Conservation (phyloP, 768 basidiomycete genomes). For the Podaxis sp. region DNA sequence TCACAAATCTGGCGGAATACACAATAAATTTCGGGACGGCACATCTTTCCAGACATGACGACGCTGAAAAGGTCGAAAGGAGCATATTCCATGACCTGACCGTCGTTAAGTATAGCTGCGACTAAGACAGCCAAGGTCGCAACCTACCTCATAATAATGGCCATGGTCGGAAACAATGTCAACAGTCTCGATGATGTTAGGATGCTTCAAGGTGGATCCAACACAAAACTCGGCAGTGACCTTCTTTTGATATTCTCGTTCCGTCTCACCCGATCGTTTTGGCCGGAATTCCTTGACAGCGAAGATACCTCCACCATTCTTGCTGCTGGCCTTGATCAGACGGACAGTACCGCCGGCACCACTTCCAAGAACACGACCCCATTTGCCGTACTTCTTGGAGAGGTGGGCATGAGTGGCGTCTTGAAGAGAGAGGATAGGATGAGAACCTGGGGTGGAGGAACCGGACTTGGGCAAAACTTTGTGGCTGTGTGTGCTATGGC, state of each 20-base stretch:
- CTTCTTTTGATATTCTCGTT: conserved; percentile 99
- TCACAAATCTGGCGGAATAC: conserved; percentile 98
- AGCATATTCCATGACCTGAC: conserved; percentile 98
- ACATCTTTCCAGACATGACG: conserved; percentile 99
- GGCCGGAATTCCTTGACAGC: conserved; percentile 98
- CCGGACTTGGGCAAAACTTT: conserved; percentile 24
- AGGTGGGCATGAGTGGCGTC: conserved; percentile 88
- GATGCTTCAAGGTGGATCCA: conserved; percentile 89
- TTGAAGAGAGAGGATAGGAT: conserved; percentile 60
- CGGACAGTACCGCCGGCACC: conserved; percentile 99
- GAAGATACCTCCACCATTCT: conserved; percentile 82
- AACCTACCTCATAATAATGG: conserved; percentile 93
- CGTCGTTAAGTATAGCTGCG: conserved; percentile 14
- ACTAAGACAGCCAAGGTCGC: conserved; percentile 15
- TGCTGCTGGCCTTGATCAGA: conserved; percentile 83
- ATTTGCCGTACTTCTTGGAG: conserved; percentile 99
- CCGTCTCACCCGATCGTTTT: conserved; percentile 82
- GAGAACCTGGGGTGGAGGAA: conserved; percentile 23
- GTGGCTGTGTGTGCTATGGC: conserved; percentile 13
- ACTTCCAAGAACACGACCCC: conserved; percentile 92
- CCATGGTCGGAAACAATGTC: conserved; percentile 98
- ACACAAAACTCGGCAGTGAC: conserved; percentile 99
- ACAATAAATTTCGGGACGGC: conserved; percentile 96
- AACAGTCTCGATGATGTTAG: conserved; percentile 96
- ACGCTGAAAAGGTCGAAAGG: conserved; percentile 98